A percentile compares a stretch with the other conserved stretches of the same genome.
phyloP scores from a whole-genome alignment of 768 basidiomycete genomes.

The Hypsizygus marmoreus region DNA sequence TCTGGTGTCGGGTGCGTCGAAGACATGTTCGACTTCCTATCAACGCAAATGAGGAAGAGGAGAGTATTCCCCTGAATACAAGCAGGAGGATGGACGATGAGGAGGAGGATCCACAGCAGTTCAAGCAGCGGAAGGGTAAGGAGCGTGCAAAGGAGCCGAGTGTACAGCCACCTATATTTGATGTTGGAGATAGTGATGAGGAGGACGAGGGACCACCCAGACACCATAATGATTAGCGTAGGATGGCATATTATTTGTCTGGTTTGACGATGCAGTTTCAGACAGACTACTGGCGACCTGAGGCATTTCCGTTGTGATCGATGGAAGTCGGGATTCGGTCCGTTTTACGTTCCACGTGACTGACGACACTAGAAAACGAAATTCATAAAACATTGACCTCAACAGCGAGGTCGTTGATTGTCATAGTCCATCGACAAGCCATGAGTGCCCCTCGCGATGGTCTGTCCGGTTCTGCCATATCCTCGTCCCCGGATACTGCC shows the following conservation, averaged over 20 bases:
- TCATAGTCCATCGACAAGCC: no score
- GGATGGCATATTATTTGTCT: no score
- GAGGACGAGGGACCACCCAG: slow-evolving; percentile 40
- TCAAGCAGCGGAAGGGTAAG: slow-evolving; percentile 48
- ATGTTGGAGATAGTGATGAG: slow-evolving; percentile 58
- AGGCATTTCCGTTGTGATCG: no score
- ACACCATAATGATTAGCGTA: no score
- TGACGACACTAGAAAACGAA: no score
- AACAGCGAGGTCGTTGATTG: no score
- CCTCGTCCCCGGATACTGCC: slow-evolving; percentile 15
- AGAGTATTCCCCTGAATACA: slow-evolving; percentile 67
- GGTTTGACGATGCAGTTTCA: no score
- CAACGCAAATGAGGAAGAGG: slow-evolving; percentile 50
- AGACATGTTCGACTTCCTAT: slow-evolving; percentile 43
- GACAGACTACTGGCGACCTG: no score
- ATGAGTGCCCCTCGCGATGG: slow-evolving; percentile 13
- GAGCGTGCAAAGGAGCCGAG: slow-evolving; percentile 37
- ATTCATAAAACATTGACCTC: no score
- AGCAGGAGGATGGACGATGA: slow-evolving; percentile 49
- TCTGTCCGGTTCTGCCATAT: slow-evolving; percentile 7
- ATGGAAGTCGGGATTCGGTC: no score
- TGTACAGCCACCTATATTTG: slow-evolving; percentile 48
- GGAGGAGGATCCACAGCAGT: slow-evolving; percentile 33
- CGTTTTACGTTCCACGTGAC: no score
- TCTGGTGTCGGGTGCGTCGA: slow-evolving; percentile 75